These are phyloP conservation scores for Blyttiomyces sp. DNA, from an alignment of 371 early-diverging fungal species.

Conservation along the genomic window DNA sequence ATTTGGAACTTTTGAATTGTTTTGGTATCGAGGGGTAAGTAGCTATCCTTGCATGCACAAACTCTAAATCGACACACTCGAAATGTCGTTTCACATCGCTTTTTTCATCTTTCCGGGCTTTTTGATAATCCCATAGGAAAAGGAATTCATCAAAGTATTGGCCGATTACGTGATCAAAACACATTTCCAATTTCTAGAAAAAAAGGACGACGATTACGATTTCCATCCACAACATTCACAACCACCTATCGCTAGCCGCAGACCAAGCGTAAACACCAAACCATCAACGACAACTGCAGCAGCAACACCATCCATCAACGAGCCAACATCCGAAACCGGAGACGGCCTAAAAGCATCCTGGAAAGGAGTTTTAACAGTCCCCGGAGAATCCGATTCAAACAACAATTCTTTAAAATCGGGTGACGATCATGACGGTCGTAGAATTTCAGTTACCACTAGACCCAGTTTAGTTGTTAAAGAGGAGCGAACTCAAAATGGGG, in stretches of 20 bases:
- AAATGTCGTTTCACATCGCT: neutral
- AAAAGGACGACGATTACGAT: constrained; percentile 30
- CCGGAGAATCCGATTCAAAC: too few relatives aligned
- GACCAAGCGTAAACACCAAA: neutral
- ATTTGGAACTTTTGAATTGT: constrained; percentile 87
- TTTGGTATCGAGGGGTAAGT: constrained; percentile 53
- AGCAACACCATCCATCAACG: neutral
- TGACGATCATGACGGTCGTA: neutral
- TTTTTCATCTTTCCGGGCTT: constrained; percentile 4
- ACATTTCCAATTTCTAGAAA: constrained; percentile 27
- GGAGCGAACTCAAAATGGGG: constrained; percentile 6
- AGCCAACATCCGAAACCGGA: neutral
- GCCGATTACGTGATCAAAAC: constrained; percentile 69
- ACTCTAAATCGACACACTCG: neutral
- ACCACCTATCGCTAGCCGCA: neutral
- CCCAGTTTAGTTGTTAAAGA: constrained; percentile 9
- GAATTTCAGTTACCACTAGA: neutral
- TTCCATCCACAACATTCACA: too few relatives aligned
- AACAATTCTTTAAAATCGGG: neutral
- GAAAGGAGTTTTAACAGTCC: too few relatives aligned
- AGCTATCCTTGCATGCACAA: neutral
- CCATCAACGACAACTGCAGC: constrained; percentile 1
- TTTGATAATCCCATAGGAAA: constrained; percentile 40
- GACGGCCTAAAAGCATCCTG: neutral
- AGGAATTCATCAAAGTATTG: constrained; percentile 50